A percentile compares a stretch with the other conserved stretches of the same genome.
These are phyloP conservation scores for Hevea brasiliensis DNA, from an alignment of 345 rosid species.

Conservation along the genomic window DNA sequence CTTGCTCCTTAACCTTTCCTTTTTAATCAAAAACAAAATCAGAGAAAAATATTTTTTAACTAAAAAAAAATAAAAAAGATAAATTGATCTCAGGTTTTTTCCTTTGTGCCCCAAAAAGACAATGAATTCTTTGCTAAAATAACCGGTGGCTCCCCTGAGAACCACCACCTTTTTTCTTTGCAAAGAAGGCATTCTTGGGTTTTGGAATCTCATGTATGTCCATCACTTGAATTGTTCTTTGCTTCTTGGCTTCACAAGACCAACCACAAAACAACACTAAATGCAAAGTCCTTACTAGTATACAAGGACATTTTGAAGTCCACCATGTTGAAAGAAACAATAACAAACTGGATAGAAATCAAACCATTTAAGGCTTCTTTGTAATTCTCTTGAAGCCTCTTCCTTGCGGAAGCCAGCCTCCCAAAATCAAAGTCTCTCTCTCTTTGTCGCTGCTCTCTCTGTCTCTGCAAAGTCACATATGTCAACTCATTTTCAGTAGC, in stretches of 20 bases:
- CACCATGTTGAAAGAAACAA: background rate
- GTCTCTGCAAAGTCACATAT: slow-evolving; percentile 50
- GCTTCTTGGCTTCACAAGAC: slow-evolving; percentile 81
- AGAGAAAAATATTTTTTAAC: background rate
- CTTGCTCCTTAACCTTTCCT: background rate
- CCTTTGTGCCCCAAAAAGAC: no score
- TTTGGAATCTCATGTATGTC: slow-evolving; percentile 96
- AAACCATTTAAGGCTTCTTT: slow-evolving; percentile 91
- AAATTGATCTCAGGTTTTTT: slow-evolving; percentile 7
- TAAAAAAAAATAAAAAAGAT: background rate
- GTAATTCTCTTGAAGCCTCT: slow-evolving; percentile 85
- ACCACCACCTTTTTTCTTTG: slow-evolving; percentile 77
- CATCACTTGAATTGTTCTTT: slow-evolving; percentile 99
- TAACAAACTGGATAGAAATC: slow-evolving; percentile 16
- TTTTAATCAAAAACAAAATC: background rate
- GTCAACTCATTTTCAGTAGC: background rate
- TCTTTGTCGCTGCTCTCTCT: slow-evolving; percentile 60
- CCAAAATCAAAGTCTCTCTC: slow-evolving; percentile 57
- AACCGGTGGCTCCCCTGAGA: slow-evolving; percentile 97
- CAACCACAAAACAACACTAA: slow-evolving; percentile 18
- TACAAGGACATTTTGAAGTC: background rate
- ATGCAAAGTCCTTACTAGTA: slow-evolving; percentile 15
- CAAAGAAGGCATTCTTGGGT: slow-evolving; percentile 86
- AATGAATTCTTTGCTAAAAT: slow-evolving; percentile 17
- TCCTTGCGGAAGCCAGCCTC: slow-evolving; percentile 67